Percentiles rank a stretch among this genome's conserved stretches.
These are phyloP conservation scores for Pseudonectria foliicola DNA, from an alignment of 2,329 filamentous ascomycete genomes.

Conservation along the genomic window DNA sequence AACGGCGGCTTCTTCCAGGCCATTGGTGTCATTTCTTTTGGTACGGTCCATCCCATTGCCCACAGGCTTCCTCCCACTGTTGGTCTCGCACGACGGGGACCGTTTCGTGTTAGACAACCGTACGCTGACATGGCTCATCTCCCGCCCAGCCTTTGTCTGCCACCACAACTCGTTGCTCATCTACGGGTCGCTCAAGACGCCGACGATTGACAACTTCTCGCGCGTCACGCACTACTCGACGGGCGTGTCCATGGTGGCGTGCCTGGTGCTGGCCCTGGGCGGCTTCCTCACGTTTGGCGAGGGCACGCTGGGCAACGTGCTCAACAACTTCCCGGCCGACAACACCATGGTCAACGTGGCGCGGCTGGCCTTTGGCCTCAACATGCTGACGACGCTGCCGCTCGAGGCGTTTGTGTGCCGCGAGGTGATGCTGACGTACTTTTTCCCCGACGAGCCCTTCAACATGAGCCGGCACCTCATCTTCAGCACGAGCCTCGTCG, in stretches of 20 bases:
- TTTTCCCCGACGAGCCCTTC: conserved; percentile 62
- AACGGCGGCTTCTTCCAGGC: conserved; percentile 90
- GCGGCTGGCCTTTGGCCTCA: conserved; percentile 89
- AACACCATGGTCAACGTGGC: conserved; percentile 94
- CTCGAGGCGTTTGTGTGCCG: conserved; percentile 96
- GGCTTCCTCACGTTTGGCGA: conserved; percentile 93
- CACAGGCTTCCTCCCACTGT: no score
- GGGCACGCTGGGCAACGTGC: conserved; percentile 85
- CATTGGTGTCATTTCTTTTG: conserved; percentile 96
- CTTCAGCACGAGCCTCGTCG: conserved; percentile 77
- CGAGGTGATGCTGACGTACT: conserved; percentile 91
- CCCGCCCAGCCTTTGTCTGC: conserved; percentile 57
- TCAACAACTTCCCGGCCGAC: conserved; percentile 92
- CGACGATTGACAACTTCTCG: conserved; percentile 91
- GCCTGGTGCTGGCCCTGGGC: conserved; percentile 76
- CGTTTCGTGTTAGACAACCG: no score
- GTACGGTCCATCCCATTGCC: conserved; percentile 48
- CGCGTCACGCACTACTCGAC: conserved; percentile 93
- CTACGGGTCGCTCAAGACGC: conserved; percentile 88
- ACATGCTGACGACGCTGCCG: conserved; percentile 96
- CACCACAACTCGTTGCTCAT: conserved; percentile 97
- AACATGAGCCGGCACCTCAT: conserved; percentile 78
- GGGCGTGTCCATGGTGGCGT: conserved; percentile 82
- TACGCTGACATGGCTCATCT: conserved; percentile 2
- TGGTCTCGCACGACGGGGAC: no score